phyloP scores from a whole-genome alignment of 768 basidiomycete species.

The Artomyces pyxidatus region DNA sequence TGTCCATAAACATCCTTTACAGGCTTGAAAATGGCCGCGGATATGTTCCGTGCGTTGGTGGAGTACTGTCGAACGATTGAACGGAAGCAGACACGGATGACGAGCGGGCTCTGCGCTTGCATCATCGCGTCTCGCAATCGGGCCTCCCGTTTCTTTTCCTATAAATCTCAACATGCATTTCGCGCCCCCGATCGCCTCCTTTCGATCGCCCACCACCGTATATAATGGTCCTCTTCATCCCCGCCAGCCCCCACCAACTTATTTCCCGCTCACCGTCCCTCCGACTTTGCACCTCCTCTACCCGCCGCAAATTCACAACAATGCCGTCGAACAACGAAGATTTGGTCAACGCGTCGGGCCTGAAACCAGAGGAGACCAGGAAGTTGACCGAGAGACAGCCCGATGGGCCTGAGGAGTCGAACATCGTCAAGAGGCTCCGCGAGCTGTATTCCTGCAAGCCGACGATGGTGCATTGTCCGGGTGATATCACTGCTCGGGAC shows the following conservation, averaged over 20 bases:
- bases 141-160: too few species aligned
- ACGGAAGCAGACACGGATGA: not conserved
- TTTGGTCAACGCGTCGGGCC: conserved; percentile 30
- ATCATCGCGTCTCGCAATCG: conserved; percentile 1
- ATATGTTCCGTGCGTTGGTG: too few species aligned
- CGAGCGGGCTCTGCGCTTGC: not conserved
- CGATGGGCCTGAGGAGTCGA: conserved; percentile 23
- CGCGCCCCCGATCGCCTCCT: not conserved
- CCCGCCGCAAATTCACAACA: conserved; percentile 11
- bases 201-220: not conserved
- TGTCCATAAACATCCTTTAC: too few species aligned
- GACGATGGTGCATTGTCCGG: not conserved
- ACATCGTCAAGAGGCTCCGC: conserved; percentile 33
- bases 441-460: conserved; percentile 24
- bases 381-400: conserved; percentile 30
- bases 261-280: conserved; percentile 2
- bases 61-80: too few species aligned
- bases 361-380: conserved; percentile 31
- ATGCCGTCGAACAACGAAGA: conserved; percentile 19
- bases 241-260: conserved; percentile 2
- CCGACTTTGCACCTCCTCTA: conserved; percentile 1
- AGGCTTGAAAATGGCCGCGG: too few species aligned
- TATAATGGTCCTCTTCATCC: conserved; percentile 12
- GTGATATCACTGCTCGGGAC: conserved; percentile 22
- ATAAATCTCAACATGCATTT: conserved; percentile 3